A percentile compares a stretch with the other conserved stretches of the same genome.
These are phyloP conservation scores for Epichloe sylvatica DNA, from an alignment of 2,329 filamentous ascomycete species.

Conservation along the genomic window DNA sequence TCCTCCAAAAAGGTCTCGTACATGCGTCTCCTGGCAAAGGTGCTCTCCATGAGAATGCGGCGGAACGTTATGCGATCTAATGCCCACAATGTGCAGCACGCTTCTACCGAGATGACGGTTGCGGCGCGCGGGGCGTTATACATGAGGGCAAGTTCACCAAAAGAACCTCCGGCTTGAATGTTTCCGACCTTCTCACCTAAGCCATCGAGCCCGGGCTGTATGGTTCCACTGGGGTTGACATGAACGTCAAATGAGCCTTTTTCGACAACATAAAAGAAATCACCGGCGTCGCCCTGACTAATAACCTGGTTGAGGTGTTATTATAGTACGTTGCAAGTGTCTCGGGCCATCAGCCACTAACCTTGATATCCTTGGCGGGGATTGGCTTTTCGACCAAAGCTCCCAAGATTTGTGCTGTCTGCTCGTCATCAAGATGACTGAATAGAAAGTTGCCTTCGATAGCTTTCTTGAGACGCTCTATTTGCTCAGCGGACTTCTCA, in stretches of 20 bases:
- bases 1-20: conserved; percentile 95
- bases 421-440: conserved; percentile 86
- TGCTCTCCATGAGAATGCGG: conserved; percentile 94
- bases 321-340: background rate
- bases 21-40: conserved; percentile 88
- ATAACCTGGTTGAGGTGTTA: conserved; percentile 55
- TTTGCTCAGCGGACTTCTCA: conserved; percentile 69
- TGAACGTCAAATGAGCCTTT: conserved; percentile 82
- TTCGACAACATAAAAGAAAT: conserved; percentile 97
- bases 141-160: conserved; percentile 95
- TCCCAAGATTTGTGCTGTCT: conserved; percentile 72
- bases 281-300: conserved; percentile 84
- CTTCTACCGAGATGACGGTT: conserved; percentile 73
- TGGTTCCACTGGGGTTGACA: conserved; percentile 62
- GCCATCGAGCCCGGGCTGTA: conserved; percentile 69
- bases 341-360: conserved; percentile 17
- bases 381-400: conserved; percentile 92
- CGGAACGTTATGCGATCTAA: conserved; percentile 93
- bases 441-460: conserved; percentile 90
- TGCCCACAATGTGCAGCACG: conserved; percentile 75
- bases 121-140: conserved; percentile 95
- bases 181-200: conserved; percentile 70
- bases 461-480: conserved; percentile 62
- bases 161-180: conserved; percentile 80
- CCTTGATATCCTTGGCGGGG: conserved; percentile 72